Conservation (phyloP, 176 grass and related monocot species). For the Eragrostis nindensis region DNA sequence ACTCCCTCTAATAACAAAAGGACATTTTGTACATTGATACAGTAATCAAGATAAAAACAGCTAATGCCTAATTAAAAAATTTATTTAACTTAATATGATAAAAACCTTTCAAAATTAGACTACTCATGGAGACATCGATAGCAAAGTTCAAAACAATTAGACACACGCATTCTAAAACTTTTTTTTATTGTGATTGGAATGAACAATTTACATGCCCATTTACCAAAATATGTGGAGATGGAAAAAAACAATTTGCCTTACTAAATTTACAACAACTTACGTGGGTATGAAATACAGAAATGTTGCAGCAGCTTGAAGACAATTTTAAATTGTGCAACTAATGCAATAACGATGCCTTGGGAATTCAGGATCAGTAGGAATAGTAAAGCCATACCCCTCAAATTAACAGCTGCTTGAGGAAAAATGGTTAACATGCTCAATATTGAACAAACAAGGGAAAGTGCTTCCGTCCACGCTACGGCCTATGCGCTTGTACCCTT, state of each 20-base stretch:
- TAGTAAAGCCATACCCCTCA: background rate
- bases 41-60: background rate
- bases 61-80: background rate
- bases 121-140: background rate
- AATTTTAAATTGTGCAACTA: conserved; percentile 1
- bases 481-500: too few species aligned
- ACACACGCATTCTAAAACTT: background rate
- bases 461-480: conserved; percentile 7
- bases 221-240: background rate
- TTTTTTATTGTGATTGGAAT: background rate
- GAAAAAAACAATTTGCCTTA: conserved; percentile 7
- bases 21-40: background rate
- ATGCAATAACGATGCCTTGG: conserved; percentile 2
- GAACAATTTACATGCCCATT: background rate
- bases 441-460: conserved; percentile 13
- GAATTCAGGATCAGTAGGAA: background rate
- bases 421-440: background rate
- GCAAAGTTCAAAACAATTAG: background rate
- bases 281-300: background rate
- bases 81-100: background rate
- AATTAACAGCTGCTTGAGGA: background rate
- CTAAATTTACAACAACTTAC: background rate
- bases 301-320: conserved; percentile 8
- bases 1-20: background rate
- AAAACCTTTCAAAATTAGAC: background rate